These are phyloP conservation scores for Ophiostoma quercus DNA, from an alignment of 2,329 filamentous ascomycete species.

Conservation along the genomic window DNA sequence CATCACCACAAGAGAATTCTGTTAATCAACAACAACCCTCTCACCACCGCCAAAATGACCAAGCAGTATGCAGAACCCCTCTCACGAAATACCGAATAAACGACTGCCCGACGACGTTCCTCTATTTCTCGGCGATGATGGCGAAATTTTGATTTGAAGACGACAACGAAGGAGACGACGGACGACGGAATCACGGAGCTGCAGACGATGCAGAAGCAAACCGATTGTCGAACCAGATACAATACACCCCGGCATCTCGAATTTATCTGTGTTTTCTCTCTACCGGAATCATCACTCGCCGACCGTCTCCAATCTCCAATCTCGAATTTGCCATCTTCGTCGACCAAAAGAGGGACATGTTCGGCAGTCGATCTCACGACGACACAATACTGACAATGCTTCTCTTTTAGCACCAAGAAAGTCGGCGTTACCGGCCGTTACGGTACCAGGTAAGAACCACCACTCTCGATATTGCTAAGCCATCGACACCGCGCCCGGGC, in stretches of 20 bases:
- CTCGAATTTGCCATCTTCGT: background rate
- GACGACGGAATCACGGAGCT: background rate
- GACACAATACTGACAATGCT: conserved; percentile 25
- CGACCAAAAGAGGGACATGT: background rate
- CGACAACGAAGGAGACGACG: background rate
- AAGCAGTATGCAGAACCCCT: conserved; percentile 48
- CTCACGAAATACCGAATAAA: background rate
- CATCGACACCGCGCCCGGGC: background rate
- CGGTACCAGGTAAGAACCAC: conserved; percentile 32
- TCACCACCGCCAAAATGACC: conserved; percentile 62
- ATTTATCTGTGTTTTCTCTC: background rate
- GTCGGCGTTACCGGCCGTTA: conserved; percentile 87
- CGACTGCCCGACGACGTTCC: conserved; percentile 11
- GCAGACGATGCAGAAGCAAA: background rate
- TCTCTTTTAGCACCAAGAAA: conserved; percentile 70
- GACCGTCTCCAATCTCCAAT: background rate
- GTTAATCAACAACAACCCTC: conserved; percentile 19
- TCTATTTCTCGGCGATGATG: conserved; percentile 5
- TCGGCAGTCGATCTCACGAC: background rate
- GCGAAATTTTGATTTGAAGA: background rate
- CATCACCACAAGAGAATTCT: conserved; percentile 21
- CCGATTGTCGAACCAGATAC: background rate
- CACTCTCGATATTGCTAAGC: background rate
- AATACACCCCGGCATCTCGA: background rate
- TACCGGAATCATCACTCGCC: background rate